Conservation (phyloP, 2,329 filamentous ascomycete species). For the Alternaria gaisen region DNA sequence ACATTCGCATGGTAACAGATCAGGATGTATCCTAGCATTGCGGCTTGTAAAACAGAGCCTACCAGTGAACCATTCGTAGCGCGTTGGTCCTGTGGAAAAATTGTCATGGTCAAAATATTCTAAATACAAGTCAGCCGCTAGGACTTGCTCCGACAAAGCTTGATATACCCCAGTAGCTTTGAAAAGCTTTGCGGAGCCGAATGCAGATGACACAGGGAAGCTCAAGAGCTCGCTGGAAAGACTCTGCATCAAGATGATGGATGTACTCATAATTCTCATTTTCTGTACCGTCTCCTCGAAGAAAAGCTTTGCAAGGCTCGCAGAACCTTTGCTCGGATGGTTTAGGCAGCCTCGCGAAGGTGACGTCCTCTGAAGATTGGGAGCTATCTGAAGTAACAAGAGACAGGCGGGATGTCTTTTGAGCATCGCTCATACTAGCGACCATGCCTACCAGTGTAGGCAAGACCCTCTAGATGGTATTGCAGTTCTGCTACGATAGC, state of each 20-base stretch:
- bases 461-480: background rate
- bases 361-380: background rate
- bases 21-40: too few relatives aligned
- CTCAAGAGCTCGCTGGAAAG: background rate
- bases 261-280: background rate
- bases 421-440: background rate
- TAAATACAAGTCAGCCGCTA: background rate
- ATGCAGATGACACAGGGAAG: background rate
- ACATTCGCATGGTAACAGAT: too few relatives aligned
- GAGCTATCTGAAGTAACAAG: background rate
- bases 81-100: too few relatives aligned
- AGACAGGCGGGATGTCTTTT: background rate
- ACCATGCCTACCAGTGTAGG: background rate
- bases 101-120: too few relatives aligned
- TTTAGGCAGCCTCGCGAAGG: background rate
- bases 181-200: background rate
- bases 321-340: background rate
- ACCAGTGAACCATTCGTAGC: too few relatives aligned
- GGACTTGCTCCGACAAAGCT: background rate
- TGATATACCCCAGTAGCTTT: background rate
- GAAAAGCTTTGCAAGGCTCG: background rate
- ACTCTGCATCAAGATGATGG: background rate
- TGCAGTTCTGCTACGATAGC: too few relatives aligned
- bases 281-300: background rate
- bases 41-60: too few relatives aligned